Evolutionary conservation across 75 land plant species (phyloP).

Genomic region (Pinus tabuliformis): DNA sequence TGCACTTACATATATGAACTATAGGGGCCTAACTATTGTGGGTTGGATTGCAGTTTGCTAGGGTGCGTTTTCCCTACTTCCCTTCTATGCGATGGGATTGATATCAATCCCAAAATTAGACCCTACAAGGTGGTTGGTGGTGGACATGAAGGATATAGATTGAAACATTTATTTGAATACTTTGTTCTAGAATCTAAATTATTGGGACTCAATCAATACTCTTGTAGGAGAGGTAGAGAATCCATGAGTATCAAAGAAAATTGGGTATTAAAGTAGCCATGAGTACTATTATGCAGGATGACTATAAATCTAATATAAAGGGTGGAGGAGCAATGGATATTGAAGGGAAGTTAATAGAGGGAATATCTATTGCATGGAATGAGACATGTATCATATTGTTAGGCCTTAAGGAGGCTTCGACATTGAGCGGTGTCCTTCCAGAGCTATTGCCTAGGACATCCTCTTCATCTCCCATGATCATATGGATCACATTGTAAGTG

Average conservation of each 20-base stretch:
- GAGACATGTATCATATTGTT: conserved; percentile 92
- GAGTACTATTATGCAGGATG: too few relatives aligned
- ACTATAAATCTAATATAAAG: neutral
- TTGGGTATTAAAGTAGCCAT: too few relatives aligned
- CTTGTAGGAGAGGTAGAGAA: conserved; percentile 78
- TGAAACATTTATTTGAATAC: conserved; percentile 71
- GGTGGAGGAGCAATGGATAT: conserved; percentile 20
- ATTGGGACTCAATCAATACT: conserved; percentile 83
- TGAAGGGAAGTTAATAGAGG: conserved; percentile 70
- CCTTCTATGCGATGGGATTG: conserved; percentile 54
- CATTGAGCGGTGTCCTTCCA: conserved; percentile 87
- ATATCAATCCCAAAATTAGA: conserved; percentile 55
- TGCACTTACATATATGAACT: conserved; percentile 62
- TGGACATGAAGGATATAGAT: conserved; percentile 35
- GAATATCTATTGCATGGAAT: conserved; percentile 90
- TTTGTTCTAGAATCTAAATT: conserved; percentile 86
- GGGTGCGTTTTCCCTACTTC: conserved; percentile 58
- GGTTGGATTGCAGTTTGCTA: conserved; percentile 57
- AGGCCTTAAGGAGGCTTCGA: conserved; percentile 71
- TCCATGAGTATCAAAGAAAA: conserved; percentile 14
- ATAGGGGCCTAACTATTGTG: conserved; percentile 65
- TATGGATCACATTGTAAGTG: conserved; percentile 92
- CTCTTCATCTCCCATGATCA: conserved; percentile 94
- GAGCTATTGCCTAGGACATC: conserved; percentile 81
- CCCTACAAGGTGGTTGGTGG: conserved; percentile 58